Evolutionary conservation across 805 yeast species (phyloP), one percentile per base, ranked within the genome.

Genomic region (Candida endomychidarum): DNA sequence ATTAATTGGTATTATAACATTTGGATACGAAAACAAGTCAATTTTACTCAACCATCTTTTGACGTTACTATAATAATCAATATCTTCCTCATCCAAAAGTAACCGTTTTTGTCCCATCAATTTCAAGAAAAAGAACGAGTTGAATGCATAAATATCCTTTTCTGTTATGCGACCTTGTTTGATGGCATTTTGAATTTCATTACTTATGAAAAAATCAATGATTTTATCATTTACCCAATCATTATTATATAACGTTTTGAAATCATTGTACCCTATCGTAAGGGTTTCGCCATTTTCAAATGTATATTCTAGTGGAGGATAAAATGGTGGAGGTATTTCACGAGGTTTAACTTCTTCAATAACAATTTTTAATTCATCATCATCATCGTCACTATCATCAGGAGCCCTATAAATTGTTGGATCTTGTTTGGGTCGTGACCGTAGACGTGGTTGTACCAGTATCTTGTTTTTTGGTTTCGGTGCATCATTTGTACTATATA

Each of bases 191-290:
- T 68, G 77, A 6, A 78, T 69, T 47, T 74, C 76, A 54, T 72
- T 83, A 42, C 77, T 78, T 20, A 87, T 69, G 53, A 86, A 89
- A 56, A 91, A 91, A 58, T 88, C 96, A 40, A 93, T 82, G 36
- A 93, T 67, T 0, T 84, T 77, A 54, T 93, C 99, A 63, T 93
- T 91, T 35, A 93, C 77, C 90, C 96, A 91, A 46, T 85, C 86
- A 34, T 81, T 81, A 42, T 83, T 82, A 53, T 81, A 80, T 8
- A 91, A 70, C 32, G 96, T 84, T 46, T 77, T 78, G 58, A 85
- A 87, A 56, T 93, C 99, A 26, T 77, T 71, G 43, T 78, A 74
- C 1, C 80, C 71, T 7, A 91, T 74, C 4, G 74, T 72, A 47
- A 85, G 74, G 1, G 63, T 58, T 28, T 77, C 72, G 4, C 74